phyloP scores from a whole-genome alignment of 2,329 filamentous ascomycete genomes.

The Hirsutella minnesotensis region DNA sequence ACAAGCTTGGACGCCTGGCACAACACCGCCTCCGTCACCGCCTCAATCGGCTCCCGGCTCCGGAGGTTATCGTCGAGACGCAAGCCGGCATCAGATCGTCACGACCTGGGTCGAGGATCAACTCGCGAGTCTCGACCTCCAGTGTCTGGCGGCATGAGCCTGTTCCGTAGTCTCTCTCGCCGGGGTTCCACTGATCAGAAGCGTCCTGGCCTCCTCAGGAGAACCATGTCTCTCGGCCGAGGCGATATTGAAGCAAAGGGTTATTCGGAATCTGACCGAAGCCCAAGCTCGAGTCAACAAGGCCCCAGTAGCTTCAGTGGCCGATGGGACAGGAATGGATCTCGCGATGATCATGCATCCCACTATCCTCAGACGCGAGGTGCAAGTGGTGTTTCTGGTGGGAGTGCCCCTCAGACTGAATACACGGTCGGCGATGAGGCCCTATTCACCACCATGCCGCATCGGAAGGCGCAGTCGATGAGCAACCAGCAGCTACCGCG shows the following conservation, averaged over 20 bases:
- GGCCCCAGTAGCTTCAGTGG: conserved; percentile 46
- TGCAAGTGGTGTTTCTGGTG: conserved; percentile 25
- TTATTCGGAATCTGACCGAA: conserved; percentile 29
- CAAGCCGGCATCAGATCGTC: conserved; percentile 21
- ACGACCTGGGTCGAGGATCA: conserved; percentile 24
- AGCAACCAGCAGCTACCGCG: conserved; percentile 11
- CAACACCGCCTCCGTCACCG: conserved; percentile 61
- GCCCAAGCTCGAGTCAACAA: conserved; percentile 25
- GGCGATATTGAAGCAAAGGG: conserved; percentile 34
- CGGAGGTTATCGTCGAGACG: conserved; percentile 29
- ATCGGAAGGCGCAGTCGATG: conserved; percentile 18
- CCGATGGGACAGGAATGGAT: conserved; percentile 33
- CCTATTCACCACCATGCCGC: conserved; percentile 37
- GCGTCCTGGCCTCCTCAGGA: conserved; percentile 30
- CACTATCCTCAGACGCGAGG: conserved; percentile 11
- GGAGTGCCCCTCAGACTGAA: conserved; percentile 32
- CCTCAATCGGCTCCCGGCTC: conserved; percentile 36
- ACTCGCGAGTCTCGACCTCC: conserved; percentile 35
- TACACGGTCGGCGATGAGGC: conserved; percentile 44
- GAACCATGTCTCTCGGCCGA: conserved; percentile 50
- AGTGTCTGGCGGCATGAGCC: conserved; percentile 28
- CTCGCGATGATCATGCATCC: conserved; percentile 11
- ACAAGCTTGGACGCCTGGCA: conserved; percentile 67
- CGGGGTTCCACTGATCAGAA: conserved; percentile 22
- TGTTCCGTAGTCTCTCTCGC: conserved; percentile 33